phyloP scores from a whole-genome alignment of 768 basidiomycete genomes.

The Cystofilobasidium ferigula region DNA sequence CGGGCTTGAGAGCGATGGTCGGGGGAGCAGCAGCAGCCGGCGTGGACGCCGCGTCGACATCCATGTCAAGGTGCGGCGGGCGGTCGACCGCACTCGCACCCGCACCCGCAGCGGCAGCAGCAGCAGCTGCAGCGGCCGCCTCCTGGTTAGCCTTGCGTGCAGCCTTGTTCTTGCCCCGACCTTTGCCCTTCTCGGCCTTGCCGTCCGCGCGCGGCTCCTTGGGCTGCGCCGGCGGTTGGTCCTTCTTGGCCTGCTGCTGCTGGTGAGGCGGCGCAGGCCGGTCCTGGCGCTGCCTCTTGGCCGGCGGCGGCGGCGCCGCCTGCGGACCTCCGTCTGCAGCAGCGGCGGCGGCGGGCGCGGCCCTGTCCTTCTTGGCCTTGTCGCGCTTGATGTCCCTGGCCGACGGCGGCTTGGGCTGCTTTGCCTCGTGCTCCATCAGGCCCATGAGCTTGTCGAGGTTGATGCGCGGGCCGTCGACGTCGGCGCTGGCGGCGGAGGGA shows the following conservation, averaged over 20 bases:
- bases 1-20: slow-evolving; percentile 1
- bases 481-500: background rate
- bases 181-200: slow-evolving; percentile 12
- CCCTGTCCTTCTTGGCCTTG: slow-evolving; percentile 9
- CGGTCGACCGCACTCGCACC: background rate
- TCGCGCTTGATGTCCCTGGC: slow-evolving; percentile 5
- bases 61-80: slow-evolving; percentile 1
- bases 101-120: background rate
- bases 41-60: background rate
- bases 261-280: background rate
- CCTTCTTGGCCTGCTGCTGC: too few relatives aligned
- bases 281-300: slow-evolving; percentile 10
- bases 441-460: slow-evolving; percentile 27
- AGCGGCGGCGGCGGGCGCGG: background rate
- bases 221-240: background rate
- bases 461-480: slow-evolving; percentile 1
- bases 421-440: slow-evolving; percentile 19
- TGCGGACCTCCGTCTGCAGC: too few relatives aligned
- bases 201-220: slow-evolving; percentile 13
- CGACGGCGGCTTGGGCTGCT: slow-evolving; percentile 6
- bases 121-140: too few relatives aligned
- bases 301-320: background rate
- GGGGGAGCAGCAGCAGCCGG: background rate
- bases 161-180: slow-evolving; percentile 6
- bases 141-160: background rate